Percentiles rank a stretch among this genome's conserved stretches.
Evolutionary conservation across 345 rosid species (phyloP).

Genomic region (Melaleuca quinquenervia): DNA sequence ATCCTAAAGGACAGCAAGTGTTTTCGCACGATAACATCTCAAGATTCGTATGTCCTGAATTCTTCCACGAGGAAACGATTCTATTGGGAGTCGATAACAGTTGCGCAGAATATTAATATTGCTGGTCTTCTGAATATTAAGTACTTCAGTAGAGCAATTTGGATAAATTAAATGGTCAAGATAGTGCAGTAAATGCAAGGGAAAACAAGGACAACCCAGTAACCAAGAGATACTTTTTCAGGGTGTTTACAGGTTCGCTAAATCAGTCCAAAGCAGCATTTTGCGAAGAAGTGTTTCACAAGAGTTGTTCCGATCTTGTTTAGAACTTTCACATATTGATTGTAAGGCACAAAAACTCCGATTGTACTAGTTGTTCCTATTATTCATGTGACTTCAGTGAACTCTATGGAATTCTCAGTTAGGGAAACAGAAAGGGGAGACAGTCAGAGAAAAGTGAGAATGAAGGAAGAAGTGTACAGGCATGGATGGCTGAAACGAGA

Average conservation of each 20-base stretch:
- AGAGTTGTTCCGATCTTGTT: not conserved
- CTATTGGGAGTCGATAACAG: not conserved
- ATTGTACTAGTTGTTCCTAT: not conserved
- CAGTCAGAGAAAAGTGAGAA: not conserved
- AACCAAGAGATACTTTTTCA: not conserved
- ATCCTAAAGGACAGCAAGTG: not conserved
- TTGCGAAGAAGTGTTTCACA: not conserved
- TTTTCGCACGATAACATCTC: not conserved
- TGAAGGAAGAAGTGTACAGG: slow-evolving; percentile 40
- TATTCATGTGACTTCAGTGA: not conserved
- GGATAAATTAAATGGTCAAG: not conserved
- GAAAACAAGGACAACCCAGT: not conserved
- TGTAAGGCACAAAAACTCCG: not conserved
- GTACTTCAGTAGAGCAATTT: not conserved
- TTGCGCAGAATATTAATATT: not conserved
- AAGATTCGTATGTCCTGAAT: not conserved
- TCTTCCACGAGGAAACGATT: not conserved
- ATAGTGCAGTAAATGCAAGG: not conserved
- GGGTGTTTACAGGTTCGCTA: not conserved
- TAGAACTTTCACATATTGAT: not conserved
- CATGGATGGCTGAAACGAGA: slow-evolving; percentile 72
- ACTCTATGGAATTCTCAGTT: not conserved
- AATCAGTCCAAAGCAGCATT: not conserved
- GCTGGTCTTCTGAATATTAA: not conserved
- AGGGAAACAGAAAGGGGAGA: not conserved